phyloP scores from a whole-genome alignment of 805 yeast species.

The Saccharomyces eubayanus region DNA sequence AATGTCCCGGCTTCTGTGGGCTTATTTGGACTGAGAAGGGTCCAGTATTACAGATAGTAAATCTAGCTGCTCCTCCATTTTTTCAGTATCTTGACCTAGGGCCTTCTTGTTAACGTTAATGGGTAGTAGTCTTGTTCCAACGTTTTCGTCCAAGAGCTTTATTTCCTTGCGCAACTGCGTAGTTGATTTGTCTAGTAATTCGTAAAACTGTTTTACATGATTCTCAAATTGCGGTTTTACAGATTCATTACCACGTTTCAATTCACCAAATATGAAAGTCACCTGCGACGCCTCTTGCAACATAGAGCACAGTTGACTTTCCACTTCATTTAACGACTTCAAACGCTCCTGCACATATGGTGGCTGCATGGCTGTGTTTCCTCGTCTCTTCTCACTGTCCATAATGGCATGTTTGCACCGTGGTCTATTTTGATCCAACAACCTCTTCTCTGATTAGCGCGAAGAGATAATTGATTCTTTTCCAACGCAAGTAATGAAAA shows the following conservation, averaged over 20 bases:
- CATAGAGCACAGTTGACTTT: slow-evolving; percentile 19
- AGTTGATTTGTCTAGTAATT: slow-evolving; percentile 18
- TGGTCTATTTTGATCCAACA: neutral
- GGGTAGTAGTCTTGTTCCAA: slow-evolving; percentile 27
- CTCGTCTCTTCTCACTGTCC: neutral
- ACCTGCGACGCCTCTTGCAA: slow-evolving; percentile 26
- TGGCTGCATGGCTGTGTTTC: slow-evolving; percentile 19
- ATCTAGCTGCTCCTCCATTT: slow-evolving; percentile 22
- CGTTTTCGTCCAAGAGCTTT: slow-evolving; percentile 23
- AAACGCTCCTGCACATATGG: slow-evolving; percentile 26
- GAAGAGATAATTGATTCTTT: neutral
- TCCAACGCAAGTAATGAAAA: neutral
- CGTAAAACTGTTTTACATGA: slow-evolving; percentile 22
- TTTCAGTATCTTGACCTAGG: slow-evolving; percentile 28
- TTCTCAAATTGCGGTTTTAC: slow-evolving; percentile 25
- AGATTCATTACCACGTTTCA: slow-evolving; percentile 25
- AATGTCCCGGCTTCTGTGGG: neutral
- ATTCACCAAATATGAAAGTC: slow-evolving; percentile 24
- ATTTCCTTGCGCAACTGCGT: slow-evolving; percentile 22
- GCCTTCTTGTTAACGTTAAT: slow-evolving; percentile 28
- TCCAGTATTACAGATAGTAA: slow-evolving; percentile 10
- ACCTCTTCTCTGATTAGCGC: neutral
- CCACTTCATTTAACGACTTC: slow-evolving; percentile 22
- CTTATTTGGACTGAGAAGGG: neutral
- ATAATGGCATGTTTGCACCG: neutral